Evolutionary conservation across 2,329 filamentous ascomycete species (phyloP).

Genomic region (Nemania diffusa): DNA sequence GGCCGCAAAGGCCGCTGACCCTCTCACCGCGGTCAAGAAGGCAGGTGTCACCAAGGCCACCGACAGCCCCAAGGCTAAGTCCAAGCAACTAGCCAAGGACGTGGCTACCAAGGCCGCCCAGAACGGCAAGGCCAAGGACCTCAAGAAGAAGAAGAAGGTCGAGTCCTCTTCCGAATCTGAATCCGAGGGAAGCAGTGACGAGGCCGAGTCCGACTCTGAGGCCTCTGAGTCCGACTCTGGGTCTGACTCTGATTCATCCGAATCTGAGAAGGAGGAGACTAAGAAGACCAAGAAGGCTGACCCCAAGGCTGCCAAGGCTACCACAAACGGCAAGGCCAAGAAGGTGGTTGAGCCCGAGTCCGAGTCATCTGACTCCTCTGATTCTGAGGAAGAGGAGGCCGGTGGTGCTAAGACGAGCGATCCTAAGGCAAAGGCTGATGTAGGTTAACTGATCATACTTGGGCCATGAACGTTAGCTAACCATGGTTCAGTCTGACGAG

Average conservation of each 20-base stretch:
- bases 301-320: constrained; percentile 43
- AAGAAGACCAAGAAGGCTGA: constrained; percentile 46
- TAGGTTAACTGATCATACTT: constrained; percentile 37
- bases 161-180: constrained; percentile 54
- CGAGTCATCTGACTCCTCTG: constrained; percentile 49
- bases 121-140: constrained; percentile 52
- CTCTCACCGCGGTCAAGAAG: constrained; percentile 68
- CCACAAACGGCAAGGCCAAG: constrained; percentile 49
- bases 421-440: constrained; percentile 46
- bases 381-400: constrained; percentile 48
- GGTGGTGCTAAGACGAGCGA: constrained; percentile 40
- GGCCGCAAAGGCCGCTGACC: constrained; percentile 61
- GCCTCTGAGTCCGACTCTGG: constrained; percentile 47
- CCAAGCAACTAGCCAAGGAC: constrained; percentile 74
- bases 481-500: constrained; percentile 26
- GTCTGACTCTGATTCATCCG: constrained; percentile 44
- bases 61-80: constrained; percentile 72
- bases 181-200: constrained; percentile 39
- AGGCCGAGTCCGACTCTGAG: constrained; percentile 46
- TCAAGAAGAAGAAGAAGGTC: constrained; percentile 53
- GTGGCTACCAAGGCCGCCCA: constrained; percentile 58
- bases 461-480: constrained; percentile 19
- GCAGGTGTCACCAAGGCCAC: constrained; percentile 74
- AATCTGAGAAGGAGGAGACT: constrained; percentile 42
- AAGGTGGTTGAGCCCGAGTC: constrained; percentile 47